Evolutionary conservation across 2,329 filamentous ascomycete species (phyloP).

Genomic region (Microthyrium microscopicum): DNA sequence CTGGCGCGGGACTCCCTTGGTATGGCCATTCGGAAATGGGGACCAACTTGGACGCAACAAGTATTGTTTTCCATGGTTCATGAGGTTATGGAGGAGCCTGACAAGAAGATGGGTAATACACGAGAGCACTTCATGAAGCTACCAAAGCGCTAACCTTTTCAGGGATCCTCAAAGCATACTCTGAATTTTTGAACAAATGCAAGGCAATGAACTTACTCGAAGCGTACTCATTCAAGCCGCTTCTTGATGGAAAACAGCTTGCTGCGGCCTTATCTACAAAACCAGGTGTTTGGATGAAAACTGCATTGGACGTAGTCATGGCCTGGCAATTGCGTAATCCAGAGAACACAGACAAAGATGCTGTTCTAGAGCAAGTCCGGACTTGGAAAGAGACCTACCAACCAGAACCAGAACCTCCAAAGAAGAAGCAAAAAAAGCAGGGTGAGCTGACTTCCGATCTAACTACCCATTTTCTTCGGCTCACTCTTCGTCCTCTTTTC

Average conservation of each 20-base stretch:
- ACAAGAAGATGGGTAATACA: conserved; percentile 26
- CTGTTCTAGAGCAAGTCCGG: conserved; percentile 7
- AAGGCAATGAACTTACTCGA: conserved; percentile 33
- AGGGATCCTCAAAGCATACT: conserved; percentile 35
- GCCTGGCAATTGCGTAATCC: conserved; percentile 83
- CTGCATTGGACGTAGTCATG: conserved; percentile 62
- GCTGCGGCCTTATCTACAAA: conserved; percentile 47
- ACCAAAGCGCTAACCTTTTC: conserved; percentile 1
- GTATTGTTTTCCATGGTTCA: conserved; percentile 50
- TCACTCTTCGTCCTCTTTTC: conserved; percentile 53
- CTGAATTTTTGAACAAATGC: conserved; percentile 35
- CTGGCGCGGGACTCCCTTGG: conserved; percentile 46
- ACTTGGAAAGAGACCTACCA: neutral
- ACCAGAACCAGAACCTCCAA: neutral
- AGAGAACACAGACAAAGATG: conserved; percentile 35
- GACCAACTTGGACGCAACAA: conserved; percentile 55
- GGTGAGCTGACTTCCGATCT: conserved; percentile 34
- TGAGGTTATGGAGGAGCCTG: conserved; percentile 34
- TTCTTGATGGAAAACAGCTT: conserved; percentile 59
- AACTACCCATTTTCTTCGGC: conserved; percentile 40
- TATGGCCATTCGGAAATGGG: conserved; percentile 60
- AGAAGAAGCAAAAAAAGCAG: conserved; percentile 12
- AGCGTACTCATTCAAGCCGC: conserved; percentile 29
- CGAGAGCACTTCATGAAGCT: neutral
- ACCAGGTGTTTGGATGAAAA: conserved; percentile 71